Conservation (phyloP, 148 eudicot species). For the Polygonum maritimum region DNA sequence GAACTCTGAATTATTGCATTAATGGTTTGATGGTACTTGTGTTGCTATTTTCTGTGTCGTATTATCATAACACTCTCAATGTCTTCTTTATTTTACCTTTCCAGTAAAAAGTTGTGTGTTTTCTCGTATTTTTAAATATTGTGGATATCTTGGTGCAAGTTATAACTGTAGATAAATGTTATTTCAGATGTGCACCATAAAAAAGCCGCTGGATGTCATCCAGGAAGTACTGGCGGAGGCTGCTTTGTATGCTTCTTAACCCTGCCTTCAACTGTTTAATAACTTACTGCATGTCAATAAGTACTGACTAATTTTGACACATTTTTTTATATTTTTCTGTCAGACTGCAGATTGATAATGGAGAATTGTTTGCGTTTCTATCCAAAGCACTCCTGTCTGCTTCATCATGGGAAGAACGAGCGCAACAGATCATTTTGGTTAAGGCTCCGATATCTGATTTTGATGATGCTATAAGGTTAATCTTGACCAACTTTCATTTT, state of each 20-base stretch:
- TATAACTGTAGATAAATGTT: neutral
- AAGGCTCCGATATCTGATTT: slow-evolving; percentile 48
- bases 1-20: neutral
- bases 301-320: neutral
- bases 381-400: slow-evolving; percentile 46
- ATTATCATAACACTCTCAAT: neutral
- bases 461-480: slow-evolving; percentile 64
- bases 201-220: slow-evolving; percentile 43
- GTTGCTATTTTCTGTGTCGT: neutral
- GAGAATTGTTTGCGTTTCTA: slow-evolving; percentile 45
- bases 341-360: slow-evolving; percentile 80
- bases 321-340: neutral
- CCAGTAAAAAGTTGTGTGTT: neutral
- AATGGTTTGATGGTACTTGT: neutral
- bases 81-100: neutral
- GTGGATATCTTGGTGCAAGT: neutral
- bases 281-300: neutral
- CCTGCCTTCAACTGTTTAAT: neutral
- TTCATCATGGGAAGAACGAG: slow-evolving; percentile 66
- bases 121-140: too few relatives aligned
- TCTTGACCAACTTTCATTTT: neutral
- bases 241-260: slow-evolving; percentile 39
- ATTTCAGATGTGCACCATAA: slow-evolving; percentile 44
- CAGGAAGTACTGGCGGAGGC: slow-evolving; percentile 62
- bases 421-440: slow-evolving; percentile 35